These are phyloP conservation scores for Tylopilus rubrobrunneus DNA, from an alignment of 768 basidiomycete genomes.

Conservation along the genomic window DNA sequence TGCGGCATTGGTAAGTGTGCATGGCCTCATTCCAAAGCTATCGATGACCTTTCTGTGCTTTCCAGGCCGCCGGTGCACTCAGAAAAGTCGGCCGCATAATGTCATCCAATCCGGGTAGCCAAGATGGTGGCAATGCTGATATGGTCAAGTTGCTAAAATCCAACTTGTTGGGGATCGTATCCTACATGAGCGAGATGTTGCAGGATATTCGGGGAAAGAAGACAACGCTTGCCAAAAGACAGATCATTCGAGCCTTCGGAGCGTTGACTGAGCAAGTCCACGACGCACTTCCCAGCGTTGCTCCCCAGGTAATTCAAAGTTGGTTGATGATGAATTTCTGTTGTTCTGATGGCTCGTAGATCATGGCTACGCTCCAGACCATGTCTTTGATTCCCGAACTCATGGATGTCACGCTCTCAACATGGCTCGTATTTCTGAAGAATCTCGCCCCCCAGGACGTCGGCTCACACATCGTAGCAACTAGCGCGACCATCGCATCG, in stretches of 20 bases:
- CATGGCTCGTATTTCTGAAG: conserved; percentile 80
- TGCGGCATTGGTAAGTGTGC: conserved; percentile 40
- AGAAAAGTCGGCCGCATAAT: conserved; percentile 38
- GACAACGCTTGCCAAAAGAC: conserved; percentile 60
- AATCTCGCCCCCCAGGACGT: conserved; percentile 66
- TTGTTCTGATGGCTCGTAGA: conserved; percentile 42
- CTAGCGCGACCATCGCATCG: conserved; percentile 78
- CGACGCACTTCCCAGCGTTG: too few species aligned
- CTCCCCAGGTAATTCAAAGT: too few species aligned
- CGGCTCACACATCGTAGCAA: conserved; percentile 81
- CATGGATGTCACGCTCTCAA: conserved; percentile 70
- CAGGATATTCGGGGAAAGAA: conserved; percentile 83
- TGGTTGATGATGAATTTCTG: neutral
- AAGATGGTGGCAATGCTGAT: conserved; percentile 31
- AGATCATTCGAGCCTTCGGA: conserved; percentile 79
- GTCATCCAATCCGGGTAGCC: conserved; percentile 22
- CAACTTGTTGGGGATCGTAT: too few species aligned
- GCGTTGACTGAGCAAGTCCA: too few species aligned
- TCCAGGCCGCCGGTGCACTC: conserved; percentile 47
- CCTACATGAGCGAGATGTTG: conserved; percentile 79
- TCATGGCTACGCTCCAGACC: conserved; percentile 95
- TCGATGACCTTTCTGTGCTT: conserved; percentile 31
- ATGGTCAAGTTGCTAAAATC: conserved; percentile 63
- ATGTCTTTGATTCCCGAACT: conserved; percentile 71
- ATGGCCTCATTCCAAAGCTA: conserved; percentile 20